Evolutionary conservation across 225 moss, liverwort and hornwort species (phyloP).

Genomic region (Physcomitrellopsis africana): DNA sequence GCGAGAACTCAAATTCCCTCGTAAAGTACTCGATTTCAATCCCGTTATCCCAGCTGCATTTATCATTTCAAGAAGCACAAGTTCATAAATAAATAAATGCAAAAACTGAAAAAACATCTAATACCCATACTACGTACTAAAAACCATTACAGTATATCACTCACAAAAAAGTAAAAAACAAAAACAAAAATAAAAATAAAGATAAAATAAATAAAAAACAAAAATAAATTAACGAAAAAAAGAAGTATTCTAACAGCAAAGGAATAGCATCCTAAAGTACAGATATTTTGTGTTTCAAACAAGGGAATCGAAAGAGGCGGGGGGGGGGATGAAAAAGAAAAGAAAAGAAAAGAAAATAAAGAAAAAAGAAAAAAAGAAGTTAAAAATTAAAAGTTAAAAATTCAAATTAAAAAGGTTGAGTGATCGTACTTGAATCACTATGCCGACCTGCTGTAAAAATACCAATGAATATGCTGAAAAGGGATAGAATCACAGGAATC

Average conservation of each 20-base stretch:
- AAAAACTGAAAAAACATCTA: conserved; percentile 4
- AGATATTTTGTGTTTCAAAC: conserved; percentile 17
- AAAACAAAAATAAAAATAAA: too few relatives aligned
- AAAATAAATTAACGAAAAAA: too few relatives aligned
- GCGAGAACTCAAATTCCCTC: conserved; percentile 77
- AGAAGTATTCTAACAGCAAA: neutral
- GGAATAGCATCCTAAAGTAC: neutral
- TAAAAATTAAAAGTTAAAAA: too few relatives aligned
- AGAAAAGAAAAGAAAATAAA: too few relatives aligned
- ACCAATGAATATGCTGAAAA: conserved; percentile 90
- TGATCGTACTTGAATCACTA: conserved; percentile 60
- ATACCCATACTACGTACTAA: too few relatives aligned
- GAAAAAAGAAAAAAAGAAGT: too few relatives aligned
- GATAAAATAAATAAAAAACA: too few relatives aligned
- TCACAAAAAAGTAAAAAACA: too few relatives aligned
- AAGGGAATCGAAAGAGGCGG: conserved; percentile 21
- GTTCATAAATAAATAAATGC: conserved; percentile 16
- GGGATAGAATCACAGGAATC: conserved; percentile 82
- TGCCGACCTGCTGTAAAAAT: conserved; percentile 82
- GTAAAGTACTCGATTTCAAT: conserved; percentile 65
- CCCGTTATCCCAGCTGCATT: conserved; percentile 74
- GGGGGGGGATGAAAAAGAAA: neutral
- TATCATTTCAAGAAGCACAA: conserved; percentile 27
- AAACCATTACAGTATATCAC: too few relatives aligned
- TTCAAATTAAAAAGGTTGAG: neutral